These are phyloP conservation scores for Hyaloperonospora brassicae DNA, from an alignment of 352 stramenopile species.

Conservation along the genomic window DNA sequence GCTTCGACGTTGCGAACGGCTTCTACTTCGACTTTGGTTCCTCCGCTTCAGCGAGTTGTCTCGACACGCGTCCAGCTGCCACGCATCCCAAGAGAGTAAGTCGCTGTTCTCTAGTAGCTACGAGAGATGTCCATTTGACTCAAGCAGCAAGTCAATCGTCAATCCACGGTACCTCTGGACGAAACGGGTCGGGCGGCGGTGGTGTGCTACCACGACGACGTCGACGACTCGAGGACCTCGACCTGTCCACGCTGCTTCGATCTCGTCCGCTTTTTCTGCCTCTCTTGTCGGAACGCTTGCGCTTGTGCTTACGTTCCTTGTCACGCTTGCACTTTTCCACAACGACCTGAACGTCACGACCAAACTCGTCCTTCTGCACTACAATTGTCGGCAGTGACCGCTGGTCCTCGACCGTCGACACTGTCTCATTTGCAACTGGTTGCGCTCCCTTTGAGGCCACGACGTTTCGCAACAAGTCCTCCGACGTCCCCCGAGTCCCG, in stretches of 20 bases:
- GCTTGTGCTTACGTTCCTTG: conserved; percentile 20
- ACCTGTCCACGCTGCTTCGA: conserved; percentile 12
- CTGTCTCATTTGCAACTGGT: background rate
- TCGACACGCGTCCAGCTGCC: conserved; percentile 41
- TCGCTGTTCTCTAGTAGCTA: background rate
- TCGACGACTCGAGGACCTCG: conserved; percentile 21
- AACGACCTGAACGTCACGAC: conserved; percentile 45
- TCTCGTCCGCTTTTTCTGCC: conserved; percentile 14
- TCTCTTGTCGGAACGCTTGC: background rate
- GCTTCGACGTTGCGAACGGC: conserved; percentile 12
- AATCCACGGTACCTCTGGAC: conserved; percentile 36
- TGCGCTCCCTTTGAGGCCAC: background rate
- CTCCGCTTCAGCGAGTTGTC: conserved; percentile 5
- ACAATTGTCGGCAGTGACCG: conserved; percentile 16
- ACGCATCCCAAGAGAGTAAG: conserved; percentile 2
- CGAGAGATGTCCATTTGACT: no score
- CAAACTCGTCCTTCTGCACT: conserved; percentile 72
- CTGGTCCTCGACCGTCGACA: background rate
- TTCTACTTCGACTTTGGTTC: conserved; percentile 21
- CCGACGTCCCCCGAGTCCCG: no score
- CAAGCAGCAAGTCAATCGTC: background rate
- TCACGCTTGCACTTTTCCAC: conserved; percentile 5
- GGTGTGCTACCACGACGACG: conserved; percentile 30
- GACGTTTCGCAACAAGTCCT: background rate
- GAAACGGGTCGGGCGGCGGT: conserved; percentile 51